Evolutionary conservation across 202 grass and related monocot species (phyloP), one percentile per base, ranked within the genome.

Genomic region (Musa balbisiana): DNA sequence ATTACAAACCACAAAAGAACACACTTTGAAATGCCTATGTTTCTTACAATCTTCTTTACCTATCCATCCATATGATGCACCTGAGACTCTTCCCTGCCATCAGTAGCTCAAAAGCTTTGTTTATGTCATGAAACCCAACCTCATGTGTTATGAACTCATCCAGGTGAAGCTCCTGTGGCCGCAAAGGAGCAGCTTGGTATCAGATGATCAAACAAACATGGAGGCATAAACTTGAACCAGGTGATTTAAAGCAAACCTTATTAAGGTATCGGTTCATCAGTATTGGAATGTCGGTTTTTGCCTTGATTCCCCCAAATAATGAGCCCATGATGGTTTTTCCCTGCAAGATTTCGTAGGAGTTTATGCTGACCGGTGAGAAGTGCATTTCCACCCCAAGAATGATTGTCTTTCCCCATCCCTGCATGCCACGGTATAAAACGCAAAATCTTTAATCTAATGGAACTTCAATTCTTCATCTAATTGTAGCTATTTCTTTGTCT

Each of bases 121-220:
- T 93, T 81, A 97, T 93, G 53, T 97, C 90, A 3, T 84, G 67
- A 16, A 97, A 65, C 13, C 24, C 53, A 52, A 93, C 73, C 80
- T 97, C 86, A 69, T 97, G 93, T 0, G 90, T 97, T 80, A 93
- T 86, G 81, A 97, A 97, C 69, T 87, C 84, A 20, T 97, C 88
- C 64, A 97, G 53, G 56, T 91, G 81, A 76, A 97, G 71, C 86
- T 97, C 90, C 90, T 93, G 81, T 26, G 54, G 8, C 8, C 55
- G 16, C 53, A 20, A 66, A 29, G 26, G 1, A 74, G 11, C 27
- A 27, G 9, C 27, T n/a, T 26, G 26, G 20, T 13, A 43, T 60
- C 62, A 64, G 52, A 17, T 53, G 14, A 15, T n/a, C 14, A 3
- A 69, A 60, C 51, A 49, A 53, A 27, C 15, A 69, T 51, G 14